Conservation (phyloP, 768 basidiomycete genomes). For the Suillus americanus region DNA sequence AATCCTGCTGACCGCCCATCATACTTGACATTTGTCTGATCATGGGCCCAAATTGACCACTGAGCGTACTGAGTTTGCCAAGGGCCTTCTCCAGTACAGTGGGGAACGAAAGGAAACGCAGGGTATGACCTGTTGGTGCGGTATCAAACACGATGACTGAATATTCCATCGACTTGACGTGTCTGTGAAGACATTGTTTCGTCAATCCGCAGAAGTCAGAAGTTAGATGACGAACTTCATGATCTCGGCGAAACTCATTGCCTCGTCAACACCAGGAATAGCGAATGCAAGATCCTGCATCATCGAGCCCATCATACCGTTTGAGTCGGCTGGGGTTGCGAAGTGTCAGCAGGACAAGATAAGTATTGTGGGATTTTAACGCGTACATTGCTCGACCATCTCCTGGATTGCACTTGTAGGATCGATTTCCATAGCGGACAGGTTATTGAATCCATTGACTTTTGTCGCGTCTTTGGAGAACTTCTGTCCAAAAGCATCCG, state of each 20-base stretch:
- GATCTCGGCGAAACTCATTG: slow-evolving; percentile 99
- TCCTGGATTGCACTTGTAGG: slow-evolving; percentile 97
- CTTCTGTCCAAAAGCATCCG: slow-evolving; percentile 98
- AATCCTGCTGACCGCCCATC: slow-evolving; percentile 89
- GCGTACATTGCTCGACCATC: slow-evolving; percentile 95
- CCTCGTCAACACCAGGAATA: slow-evolving; percentile 98
- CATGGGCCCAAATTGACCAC: slow-evolving; percentile 96
- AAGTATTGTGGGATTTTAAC: background rate
- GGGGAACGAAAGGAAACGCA: slow-evolving; percentile 99
- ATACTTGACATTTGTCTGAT: slow-evolving; percentile 93
- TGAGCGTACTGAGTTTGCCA: slow-evolving; percentile 90
- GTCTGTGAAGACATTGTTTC: slow-evolving; percentile 46
- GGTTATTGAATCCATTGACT: slow-evolving; percentile 96
- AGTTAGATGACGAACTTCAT: slow-evolving; percentile 77
- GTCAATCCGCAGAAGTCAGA: background rate
- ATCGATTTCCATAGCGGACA: slow-evolving; percentile 99
- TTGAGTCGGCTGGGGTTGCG: slow-evolving; percentile 65
- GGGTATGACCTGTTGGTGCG: slow-evolving; percentile 96
- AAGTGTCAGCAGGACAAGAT: slow-evolving; percentile 6
- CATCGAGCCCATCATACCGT: slow-evolving; percentile 98
- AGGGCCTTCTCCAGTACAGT: slow-evolving; percentile 96
- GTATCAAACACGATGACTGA: slow-evolving; percentile 99
- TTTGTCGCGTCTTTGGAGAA: slow-evolving; percentile 99
- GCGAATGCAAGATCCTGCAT: slow-evolving; percentile 99
- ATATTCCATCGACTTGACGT: slow-evolving; percentile 99